phyloP scores from a whole-genome alignment of 2,329 filamentous ascomycete genomes.

The Aspergillus aculeatus region DNA sequence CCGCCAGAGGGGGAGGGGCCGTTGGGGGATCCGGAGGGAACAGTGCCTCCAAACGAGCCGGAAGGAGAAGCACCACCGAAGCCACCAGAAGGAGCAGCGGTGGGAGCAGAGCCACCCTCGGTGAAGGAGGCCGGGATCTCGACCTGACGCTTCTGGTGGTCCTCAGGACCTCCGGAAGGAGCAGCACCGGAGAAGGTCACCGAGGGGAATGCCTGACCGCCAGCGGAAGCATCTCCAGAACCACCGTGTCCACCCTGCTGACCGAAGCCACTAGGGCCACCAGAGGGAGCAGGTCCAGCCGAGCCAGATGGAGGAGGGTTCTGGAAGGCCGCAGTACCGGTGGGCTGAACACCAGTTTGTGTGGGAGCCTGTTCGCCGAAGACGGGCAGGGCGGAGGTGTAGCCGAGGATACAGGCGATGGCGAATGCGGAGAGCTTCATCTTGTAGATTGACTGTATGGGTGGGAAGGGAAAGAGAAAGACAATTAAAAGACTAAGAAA shows the following conservation, averaged over 20 bases:
- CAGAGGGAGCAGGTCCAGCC: not conserved
- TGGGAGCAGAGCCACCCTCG: too few relatives aligned
- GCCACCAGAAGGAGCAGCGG: too few relatives aligned
- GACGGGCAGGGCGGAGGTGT: constrained; percentile 6
- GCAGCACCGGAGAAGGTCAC: not conserved
- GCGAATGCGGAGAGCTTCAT: constrained; percentile 3
- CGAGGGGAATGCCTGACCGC: not conserved
- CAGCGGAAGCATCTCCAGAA: not conserved
- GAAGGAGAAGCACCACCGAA: too few relatives aligned
- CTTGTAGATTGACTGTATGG: not conserved
- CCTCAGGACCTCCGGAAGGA: not conserved
- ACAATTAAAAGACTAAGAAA: not conserved
- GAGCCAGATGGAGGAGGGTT: not conserved
- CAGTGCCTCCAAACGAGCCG: too few relatives aligned
- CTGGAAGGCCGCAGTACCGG: constrained; percentile 1
- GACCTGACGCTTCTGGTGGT: too few relatives aligned
- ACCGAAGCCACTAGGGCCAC: not conserved
- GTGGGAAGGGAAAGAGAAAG: not conserved
- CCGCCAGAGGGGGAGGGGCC: too few relatives aligned
- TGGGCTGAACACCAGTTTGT: not conserved
- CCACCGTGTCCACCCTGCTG: not conserved
- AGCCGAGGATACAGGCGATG: constrained; percentile 1
- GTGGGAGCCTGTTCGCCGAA: not conserved
- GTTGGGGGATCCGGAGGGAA: too few relatives aligned
- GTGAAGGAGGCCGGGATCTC: too few relatives aligned